phyloP scores from a whole-genome alignment of 306 rosid species.

The Quercus ilex region DNA sequence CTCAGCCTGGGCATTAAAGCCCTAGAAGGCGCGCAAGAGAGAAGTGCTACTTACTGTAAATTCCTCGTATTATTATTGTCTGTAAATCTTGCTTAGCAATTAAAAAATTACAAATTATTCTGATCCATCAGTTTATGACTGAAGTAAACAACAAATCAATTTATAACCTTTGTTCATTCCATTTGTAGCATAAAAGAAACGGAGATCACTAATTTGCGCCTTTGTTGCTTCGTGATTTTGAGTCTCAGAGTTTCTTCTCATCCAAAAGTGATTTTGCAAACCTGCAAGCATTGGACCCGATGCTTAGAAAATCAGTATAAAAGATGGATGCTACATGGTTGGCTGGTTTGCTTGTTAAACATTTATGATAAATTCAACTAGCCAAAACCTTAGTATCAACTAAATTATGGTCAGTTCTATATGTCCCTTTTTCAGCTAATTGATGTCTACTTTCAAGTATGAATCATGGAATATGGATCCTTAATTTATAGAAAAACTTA shows the following conservation, averaged over 20 bases:
- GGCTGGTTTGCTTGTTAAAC: background rate
- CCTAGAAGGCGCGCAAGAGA: background rate
- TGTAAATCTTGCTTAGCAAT: background rate
- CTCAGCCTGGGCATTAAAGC: background rate
- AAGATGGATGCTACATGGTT: background rate
- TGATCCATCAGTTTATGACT: background rate
- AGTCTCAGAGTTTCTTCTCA: conserved; percentile 29
- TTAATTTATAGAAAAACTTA: background rate
- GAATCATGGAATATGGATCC: no score
- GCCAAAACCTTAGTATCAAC: no score
- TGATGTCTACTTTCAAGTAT: no score
- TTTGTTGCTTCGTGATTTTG: background rate
- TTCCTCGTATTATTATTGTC: background rate
- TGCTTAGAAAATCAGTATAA: background rate
- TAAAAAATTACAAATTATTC: background rate
- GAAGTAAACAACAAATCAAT: background rate
- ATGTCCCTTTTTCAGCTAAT: no score
- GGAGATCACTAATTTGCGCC: background rate
- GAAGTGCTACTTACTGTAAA: background rate
- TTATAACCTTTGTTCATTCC: background rate
- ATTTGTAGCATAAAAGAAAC: background rate
- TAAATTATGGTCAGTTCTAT: no score
- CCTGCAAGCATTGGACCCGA: conserved; percentile 22
- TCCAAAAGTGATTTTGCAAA: conserved; percentile 42
- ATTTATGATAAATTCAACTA: background rate